Percentiles rank a stretch among this genome's conserved stretches.
These are phyloP conservation scores for Porphyrellus cyaneotinctus DNA, from an alignment of 768 basidiomycete species.

Conservation along the genomic window DNA sequence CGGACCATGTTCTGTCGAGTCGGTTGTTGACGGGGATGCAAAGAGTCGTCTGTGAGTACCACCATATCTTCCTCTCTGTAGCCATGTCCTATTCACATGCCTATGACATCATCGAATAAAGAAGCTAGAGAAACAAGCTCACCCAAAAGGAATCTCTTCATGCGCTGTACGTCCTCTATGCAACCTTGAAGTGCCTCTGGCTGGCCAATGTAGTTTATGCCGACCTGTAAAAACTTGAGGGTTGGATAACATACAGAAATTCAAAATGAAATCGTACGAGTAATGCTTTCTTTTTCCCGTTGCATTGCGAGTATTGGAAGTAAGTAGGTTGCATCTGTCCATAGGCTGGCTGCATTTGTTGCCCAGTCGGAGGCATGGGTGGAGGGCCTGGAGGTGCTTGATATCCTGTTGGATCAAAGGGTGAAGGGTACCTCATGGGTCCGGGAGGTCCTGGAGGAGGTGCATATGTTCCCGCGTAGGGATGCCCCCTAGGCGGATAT, in stretches of 20 bases:
- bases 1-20: constrained; percentile 78
- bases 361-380: constrained; percentile 48
- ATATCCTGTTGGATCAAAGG: constrained; percentile 6
- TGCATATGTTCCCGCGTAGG: constrained; percentile 11
- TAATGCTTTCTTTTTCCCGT: constrained; percentile 81
- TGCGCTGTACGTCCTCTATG: constrained; percentile 86
- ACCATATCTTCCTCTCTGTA: constrained; percentile 83
- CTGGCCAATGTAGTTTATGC: constrained; percentile 81
- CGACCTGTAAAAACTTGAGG: constrained; percentile 50
- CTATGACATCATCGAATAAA: background rate
- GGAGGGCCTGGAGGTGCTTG: constrained; percentile 35
- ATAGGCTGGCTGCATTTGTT: constrained; percentile 55
- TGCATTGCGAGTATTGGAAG: constrained; percentile 90
- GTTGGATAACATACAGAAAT: background rate
- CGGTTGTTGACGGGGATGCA: constrained; percentile 58
- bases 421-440: background rate
- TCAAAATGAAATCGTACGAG: constrained; percentile 49
- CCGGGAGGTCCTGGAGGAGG: constrained; percentile 17
- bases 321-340: constrained; percentile 51
- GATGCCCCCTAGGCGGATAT: constrained; percentile 7
- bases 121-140: constrained; percentile 21
- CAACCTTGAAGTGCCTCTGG: constrained; percentile 72
- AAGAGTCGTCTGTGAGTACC: constrained; percentile 73
- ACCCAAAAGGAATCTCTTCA: constrained; percentile 74
- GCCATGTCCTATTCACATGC: constrained; percentile 31